Evolutionary conservation across 306 rosid genomes (phyloP).

Genomic region (Vigna reflexopilosa): DNA sequence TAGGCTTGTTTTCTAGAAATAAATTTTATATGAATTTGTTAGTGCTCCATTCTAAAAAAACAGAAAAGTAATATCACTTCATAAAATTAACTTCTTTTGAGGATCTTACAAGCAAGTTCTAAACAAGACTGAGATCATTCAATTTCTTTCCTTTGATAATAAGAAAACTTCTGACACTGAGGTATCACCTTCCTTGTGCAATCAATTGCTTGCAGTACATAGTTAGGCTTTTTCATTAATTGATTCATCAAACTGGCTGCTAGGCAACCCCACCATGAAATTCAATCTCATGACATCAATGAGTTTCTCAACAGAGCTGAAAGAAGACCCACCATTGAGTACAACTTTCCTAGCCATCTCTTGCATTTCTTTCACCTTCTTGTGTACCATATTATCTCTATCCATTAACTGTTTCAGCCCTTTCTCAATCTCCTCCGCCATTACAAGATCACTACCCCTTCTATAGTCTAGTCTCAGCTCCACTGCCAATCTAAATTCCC

Average conservation of each 20-base stretch:
- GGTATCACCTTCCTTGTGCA: neutral
- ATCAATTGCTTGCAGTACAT: neutral
- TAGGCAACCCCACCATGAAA: neutral
- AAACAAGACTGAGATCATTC: too few species aligned
- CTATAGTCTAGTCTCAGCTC: conserved; percentile 61
- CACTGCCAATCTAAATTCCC: conserved; percentile 52
- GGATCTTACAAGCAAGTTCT: too few species aligned
- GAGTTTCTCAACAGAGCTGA: conserved; percentile 34
- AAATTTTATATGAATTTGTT: too few species aligned
- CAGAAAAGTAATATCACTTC: too few species aligned
- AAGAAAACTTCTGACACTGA: too few species aligned
- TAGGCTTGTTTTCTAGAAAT: too few species aligned
- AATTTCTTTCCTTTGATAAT: too few species aligned
- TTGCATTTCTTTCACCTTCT: conserved; percentile 56
- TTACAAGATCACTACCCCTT: conserved; percentile 46
- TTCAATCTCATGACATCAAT: conserved; percentile 34
- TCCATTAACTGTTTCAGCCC: conserved; percentile 55
- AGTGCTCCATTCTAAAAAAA: too few species aligned
- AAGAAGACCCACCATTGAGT: conserved; percentile 54
- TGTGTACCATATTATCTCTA: conserved; percentile 32
- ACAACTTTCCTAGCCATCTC: conserved; percentile 51
- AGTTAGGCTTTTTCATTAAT: neutral
- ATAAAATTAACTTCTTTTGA: too few species aligned
- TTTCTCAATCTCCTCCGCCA: conserved; percentile 59
- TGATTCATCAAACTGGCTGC: neutral